Base-by-base conservation (phyloP, 2,329 filamentous ascomycete species). In the Colletotrichum tabaci region DNA sequence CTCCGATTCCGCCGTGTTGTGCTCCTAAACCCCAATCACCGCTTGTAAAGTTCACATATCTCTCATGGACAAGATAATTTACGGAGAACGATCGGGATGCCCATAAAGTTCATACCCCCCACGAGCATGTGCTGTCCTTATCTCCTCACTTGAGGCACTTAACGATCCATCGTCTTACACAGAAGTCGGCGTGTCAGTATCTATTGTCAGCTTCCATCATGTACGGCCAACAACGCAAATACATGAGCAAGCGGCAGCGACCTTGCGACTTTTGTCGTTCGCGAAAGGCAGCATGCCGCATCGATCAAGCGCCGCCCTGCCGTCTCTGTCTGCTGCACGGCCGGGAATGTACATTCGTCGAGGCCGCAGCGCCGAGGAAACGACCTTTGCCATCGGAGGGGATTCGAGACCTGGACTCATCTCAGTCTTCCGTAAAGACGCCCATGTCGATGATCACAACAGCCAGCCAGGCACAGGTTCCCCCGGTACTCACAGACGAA, bases 221-320 rank as follows among this genome's bases (percentile, higher is more conserved):
- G 66, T 57, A 52, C 8, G 40, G 55, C 23, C 56, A 61, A 57
- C 49, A 50, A 16, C 67, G 63, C 38, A 56, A 57, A 16, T 77
- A 76, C 46, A 76, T 76, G 75, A 76, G 74, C 73, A 77, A 76
- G 30, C 72, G 75, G 18, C 75, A 77, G 15, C 77, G 84, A 49
- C 84, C 84, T 5, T 86, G 84, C 75, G 84, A 86, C 74, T 85
- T 85, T 74, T 86, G 83, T 72, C 79, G 83, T 13, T 82, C 81
- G 21, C 81, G 84, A 67, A 84, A 85, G 74, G 82, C 83, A 1
- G 83, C 83, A 12, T 86, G 83, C 73, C 82, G 84, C 67, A 82
- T 85, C 53, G 82, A 84, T 30, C 75, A 72, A 10, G 73, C 77
- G 16, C 84, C 83, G 18, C 84, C 84, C 7, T 85, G 84, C 71